Evolutionary conservation across 2,329 filamentous ascomycete genomes (phyloP).

Genomic region (Cytospora mali): DNA sequence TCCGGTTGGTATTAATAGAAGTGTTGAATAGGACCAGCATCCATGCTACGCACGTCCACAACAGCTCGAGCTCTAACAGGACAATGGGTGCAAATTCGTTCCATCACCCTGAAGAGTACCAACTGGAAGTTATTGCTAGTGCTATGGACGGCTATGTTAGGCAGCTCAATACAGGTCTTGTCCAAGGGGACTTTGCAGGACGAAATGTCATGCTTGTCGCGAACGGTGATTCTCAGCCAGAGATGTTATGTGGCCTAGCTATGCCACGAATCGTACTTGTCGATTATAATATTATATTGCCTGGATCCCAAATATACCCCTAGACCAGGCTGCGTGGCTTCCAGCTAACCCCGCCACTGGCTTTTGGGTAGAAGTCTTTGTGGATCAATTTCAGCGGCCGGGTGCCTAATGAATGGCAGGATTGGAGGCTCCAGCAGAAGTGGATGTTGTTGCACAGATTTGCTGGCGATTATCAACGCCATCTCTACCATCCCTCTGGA

Average conservation of each 20-base stretch:
- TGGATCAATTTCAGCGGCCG: too few species aligned
- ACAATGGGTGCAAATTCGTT: not conserved
- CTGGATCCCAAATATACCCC: too few species aligned
- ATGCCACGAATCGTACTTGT: not conserved
- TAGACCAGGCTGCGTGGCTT: too few species aligned
- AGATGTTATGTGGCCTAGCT: not conserved
- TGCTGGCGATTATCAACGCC: too few species aligned
- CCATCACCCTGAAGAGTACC: slow-evolving; percentile 2
- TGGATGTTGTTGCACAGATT: too few species aligned
- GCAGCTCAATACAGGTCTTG: not conserved
- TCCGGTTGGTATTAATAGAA: not conserved
- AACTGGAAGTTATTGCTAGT: not conserved
- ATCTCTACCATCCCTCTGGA: too few species aligned
- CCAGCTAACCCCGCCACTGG: too few species aligned
- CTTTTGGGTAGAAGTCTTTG: too few species aligned
- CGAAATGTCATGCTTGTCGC: not conserved
- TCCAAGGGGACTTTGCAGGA: not conserved
- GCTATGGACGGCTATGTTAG: not conserved
- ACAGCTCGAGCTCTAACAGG: not conserved
- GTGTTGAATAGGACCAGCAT: not conserved
- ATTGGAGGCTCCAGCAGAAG: too few species aligned
- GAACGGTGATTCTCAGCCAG: not conserved
- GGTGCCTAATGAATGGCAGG: too few species aligned
- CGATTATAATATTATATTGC: not conserved
- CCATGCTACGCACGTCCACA: not conserved